phyloP scores from a whole-genome alignment of 345 rosid species.

The Durio zibethinus region DNA sequence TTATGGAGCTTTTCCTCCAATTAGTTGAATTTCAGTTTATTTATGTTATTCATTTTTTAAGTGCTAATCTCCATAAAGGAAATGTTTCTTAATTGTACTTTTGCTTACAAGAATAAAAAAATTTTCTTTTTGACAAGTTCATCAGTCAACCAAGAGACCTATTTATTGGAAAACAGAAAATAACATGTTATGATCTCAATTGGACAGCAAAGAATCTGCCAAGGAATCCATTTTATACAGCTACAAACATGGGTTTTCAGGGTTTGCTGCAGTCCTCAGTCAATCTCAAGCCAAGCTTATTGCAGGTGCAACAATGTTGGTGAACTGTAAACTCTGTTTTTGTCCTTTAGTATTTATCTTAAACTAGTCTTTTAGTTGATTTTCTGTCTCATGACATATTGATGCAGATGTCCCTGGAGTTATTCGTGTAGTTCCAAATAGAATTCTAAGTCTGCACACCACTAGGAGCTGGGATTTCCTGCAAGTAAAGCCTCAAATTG shows the following conservation, averaged over 20 bases:
- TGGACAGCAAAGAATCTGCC: constrained; percentile 51
- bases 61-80: not conserved
- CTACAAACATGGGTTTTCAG: constrained; percentile 63
- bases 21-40: not conserved
- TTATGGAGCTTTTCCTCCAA: not conserved
- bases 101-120: not conserved
- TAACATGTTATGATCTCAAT: constrained; percentile 15
- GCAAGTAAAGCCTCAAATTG: constrained; percentile 27
- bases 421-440: constrained; percentile 35
- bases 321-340: constrained; percentile 29
- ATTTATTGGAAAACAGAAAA: not conserved
- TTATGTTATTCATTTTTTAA: not conserved
- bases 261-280: constrained; percentile 50
- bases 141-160: not conserved
- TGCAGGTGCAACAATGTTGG: constrained; percentile 51
- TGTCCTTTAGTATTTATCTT: not conserved
- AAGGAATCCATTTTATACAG: constrained; percentile 43
- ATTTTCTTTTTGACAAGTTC: constrained; percentile 1
- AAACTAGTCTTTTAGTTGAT: constrained; percentile 3
- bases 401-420: constrained; percentile 46
- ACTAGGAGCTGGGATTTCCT: constrained; percentile 66
- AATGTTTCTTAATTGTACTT: not conserved
- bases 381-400: not conserved
- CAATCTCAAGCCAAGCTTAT: constrained; percentile 44
- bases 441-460: constrained; percentile 41